phyloP scores from a whole-genome alignment of 2,329 filamentous ascomycete species.

The Colletotrichum sp. region DNA sequence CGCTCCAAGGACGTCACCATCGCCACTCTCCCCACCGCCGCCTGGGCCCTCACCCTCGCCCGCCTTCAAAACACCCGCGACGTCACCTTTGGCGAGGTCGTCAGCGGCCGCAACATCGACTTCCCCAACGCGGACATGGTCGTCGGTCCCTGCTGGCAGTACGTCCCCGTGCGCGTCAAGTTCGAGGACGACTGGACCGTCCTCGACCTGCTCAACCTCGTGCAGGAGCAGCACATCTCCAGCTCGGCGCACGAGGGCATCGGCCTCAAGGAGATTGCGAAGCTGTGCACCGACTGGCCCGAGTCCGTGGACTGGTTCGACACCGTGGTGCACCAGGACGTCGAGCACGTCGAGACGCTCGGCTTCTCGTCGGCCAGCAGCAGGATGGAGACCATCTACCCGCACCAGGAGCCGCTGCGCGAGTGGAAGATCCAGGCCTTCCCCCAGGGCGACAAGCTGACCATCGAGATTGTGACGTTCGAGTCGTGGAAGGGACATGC shows the following conservation, averaged over 20 bases:
- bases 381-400: constrained; percentile 63
- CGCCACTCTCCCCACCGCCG: constrained; percentile 70
- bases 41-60: constrained; percentile 69
- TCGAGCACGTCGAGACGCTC: constrained; percentile 64
- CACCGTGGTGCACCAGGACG: constrained; percentile 64
- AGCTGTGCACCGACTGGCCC: constrained; percentile 51
- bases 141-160: constrained; percentile 71
- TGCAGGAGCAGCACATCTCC: constrained; percentile 63
- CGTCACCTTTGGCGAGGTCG: constrained; percentile 70
- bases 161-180: constrained; percentile 66
- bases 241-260: constrained; percentile 61
- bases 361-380: constrained; percentile 37
- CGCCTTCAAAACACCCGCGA: constrained; percentile 57
- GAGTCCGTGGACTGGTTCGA: constrained; percentile 51
- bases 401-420: constrained; percentile 59
- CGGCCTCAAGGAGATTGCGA: constrained; percentile 58
- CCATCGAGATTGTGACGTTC: constrained; percentile 65
- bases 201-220: constrained; percentile 54
- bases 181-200: constrained; percentile 58
- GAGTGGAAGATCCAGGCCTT: constrained; percentile 69
- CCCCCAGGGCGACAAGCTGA: constrained; percentile 54
- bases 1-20: constrained; percentile 62
- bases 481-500: constrained; percentile 60
- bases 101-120: constrained; percentile 67
- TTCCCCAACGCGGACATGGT: constrained; percentile 60